A percentile compares a stretch with the other conserved stretches of the same genome.
These are phyloP conservation scores for Populus trichocarpa DNA, from an alignment of 441 rosid genomes.

Conservation along the genomic window DNA sequence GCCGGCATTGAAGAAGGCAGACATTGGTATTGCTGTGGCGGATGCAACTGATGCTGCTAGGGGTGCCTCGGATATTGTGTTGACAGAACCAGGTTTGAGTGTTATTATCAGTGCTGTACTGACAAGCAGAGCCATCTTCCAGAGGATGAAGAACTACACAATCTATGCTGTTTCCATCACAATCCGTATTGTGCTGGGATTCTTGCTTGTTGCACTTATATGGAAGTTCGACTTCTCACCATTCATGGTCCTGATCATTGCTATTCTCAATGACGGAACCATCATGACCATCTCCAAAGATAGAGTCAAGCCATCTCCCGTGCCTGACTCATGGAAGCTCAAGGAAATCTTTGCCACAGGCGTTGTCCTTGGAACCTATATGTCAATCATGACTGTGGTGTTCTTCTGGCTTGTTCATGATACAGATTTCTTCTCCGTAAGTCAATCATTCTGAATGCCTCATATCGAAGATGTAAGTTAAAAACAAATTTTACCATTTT, in stretches of 20 bases:
- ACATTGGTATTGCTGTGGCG: slow-evolving; percentile 90
- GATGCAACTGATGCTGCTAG: slow-evolving; percentile 95
- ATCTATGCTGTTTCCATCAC: slow-evolving; percentile 96
- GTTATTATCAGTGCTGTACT: slow-evolving; percentile 82
- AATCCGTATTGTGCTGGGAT: slow-evolving; percentile 85
- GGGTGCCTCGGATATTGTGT: slow-evolving; percentile 82
- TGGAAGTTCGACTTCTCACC: slow-evolving; percentile 98
- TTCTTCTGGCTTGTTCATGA: slow-evolving; percentile 76
- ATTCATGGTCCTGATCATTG: slow-evolving; percentile 91
- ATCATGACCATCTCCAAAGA: slow-evolving; percentile 95
- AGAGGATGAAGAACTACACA: slow-evolving; percentile 98
- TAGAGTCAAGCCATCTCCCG: slow-evolving; percentile 85
- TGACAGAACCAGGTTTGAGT: slow-evolving; percentile 88
- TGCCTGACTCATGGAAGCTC: slow-evolving; percentile 91
- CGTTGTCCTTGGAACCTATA: slow-evolving; percentile 71
- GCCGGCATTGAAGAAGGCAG: slow-evolving; percentile 89
- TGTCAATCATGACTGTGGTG: slow-evolving; percentile 60
- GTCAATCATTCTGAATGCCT: slow-evolving; percentile 15
- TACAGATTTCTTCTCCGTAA: slow-evolving; percentile 64
- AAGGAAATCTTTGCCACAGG: slow-evolving; percentile 87
- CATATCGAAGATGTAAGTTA: background rate
- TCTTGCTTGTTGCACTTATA: slow-evolving; percentile 76
- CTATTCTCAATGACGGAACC: slow-evolving; percentile 92
- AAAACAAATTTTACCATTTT: background rate
- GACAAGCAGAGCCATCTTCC: slow-evolving; percentile 92